Evolutionary conservation across 164 flowering plant genomes (phyloP).

Genomic region (Annona squamosa): DNA sequence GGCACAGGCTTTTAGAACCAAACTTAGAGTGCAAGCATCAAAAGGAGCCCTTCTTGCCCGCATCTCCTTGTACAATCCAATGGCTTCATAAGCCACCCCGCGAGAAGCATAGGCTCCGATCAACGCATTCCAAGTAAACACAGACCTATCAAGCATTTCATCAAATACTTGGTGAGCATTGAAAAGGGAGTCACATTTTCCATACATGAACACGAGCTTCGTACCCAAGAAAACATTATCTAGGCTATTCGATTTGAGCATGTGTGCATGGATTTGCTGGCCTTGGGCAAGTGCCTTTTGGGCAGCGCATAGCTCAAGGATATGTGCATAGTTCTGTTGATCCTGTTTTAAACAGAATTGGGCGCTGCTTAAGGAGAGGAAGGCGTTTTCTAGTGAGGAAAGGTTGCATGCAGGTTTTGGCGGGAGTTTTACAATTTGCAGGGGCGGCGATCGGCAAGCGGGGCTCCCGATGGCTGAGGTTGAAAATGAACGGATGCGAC

Average conservation of each 20-base stretch:
- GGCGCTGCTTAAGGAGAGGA: slow-evolving; percentile 21
- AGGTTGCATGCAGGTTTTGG: slow-evolving; percentile 27
- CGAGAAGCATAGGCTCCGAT: slow-evolving; percentile 59
- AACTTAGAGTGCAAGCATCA: slow-evolving; percentile 64
- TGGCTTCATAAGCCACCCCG: slow-evolving; percentile 37
- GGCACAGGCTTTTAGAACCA: slow-evolving; percentile 62
- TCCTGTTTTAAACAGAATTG: slow-evolving; percentile 26
- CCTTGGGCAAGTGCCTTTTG: slow-evolving; percentile 40
- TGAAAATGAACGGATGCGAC: neutral
- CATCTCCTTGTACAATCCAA: slow-evolving; percentile 55
- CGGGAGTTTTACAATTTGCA: slow-evolving; percentile 11
- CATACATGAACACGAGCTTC: slow-evolving; percentile 69
- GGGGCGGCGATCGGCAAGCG: slow-evolving; percentile 10
- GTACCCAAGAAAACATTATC: slow-evolving; percentile 50
- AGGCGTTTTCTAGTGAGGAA: slow-evolving; percentile 44
- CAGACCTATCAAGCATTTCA: slow-evolving; percentile 46
- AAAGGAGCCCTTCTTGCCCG: slow-evolving; percentile 30
- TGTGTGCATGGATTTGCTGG: slow-evolving; percentile 62
- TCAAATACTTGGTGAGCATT: slow-evolving; percentile 58
- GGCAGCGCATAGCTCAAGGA: slow-evolving; percentile 58
- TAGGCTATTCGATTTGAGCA: slow-evolving; percentile 25
- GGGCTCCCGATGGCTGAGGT: neutral
- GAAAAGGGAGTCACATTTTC: slow-evolving; percentile 48
- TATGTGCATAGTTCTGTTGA: slow-evolving; percentile 38
- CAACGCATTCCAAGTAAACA: slow-evolving; percentile 83